Evolutionary conservation across 2,329 filamentous ascomycete species (phyloP).

Genomic region (Fusarium zealandicum): DNA sequence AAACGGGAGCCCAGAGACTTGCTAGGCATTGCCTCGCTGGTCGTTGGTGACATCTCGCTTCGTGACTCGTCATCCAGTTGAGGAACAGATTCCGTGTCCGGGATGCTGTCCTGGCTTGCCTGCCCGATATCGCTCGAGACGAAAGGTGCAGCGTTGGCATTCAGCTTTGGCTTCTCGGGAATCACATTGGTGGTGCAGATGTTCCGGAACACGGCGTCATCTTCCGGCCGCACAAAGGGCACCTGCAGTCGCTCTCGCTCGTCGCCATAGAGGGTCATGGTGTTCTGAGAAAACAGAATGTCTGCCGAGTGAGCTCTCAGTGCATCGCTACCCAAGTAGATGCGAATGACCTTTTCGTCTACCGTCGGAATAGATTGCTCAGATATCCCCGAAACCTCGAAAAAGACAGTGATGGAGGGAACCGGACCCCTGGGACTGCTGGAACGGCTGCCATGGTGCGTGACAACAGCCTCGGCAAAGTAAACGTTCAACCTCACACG

Average conservation of each 20-base stretch:
- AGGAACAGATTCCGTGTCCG: conserved; percentile 18
- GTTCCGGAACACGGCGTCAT: conserved; percentile 80
- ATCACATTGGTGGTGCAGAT: conserved; percentile 69
- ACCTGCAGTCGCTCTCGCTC: conserved; percentile 87
- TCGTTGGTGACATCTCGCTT: conserved; percentile 48
- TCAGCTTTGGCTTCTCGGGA: conserved; percentile 65
- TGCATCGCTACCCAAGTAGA: conserved; percentile 90
- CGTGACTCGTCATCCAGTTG: conserved; percentile 40
- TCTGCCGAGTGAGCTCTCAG: conserved; percentile 88
- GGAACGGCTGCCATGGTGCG: conserved; percentile 76
- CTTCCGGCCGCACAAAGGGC: conserved; percentile 90
- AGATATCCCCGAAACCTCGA: conserved; percentile 71
- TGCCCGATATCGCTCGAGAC: conserved; percentile 47
- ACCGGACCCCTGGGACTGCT: conserved; percentile 72
- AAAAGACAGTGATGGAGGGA: conserved; percentile 80
- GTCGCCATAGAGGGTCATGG: conserved; percentile 85
- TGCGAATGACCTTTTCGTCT: conserved; percentile 72
- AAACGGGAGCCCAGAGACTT: conserved; percentile 47
- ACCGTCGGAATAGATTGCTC: conserved; percentile 49
- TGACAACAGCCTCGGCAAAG: conserved; percentile 87
- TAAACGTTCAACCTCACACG: conserved; percentile 83
- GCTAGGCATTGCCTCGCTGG: conserved; percentile 45
- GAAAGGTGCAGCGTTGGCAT: conserved; percentile 58
- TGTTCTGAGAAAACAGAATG: conserved; percentile 89
- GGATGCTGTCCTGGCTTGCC: conserved; percentile 26